Evolutionary conservation across 2,329 filamentous ascomycete species (phyloP).

Genomic region (Calonectria leucothoes): DNA sequence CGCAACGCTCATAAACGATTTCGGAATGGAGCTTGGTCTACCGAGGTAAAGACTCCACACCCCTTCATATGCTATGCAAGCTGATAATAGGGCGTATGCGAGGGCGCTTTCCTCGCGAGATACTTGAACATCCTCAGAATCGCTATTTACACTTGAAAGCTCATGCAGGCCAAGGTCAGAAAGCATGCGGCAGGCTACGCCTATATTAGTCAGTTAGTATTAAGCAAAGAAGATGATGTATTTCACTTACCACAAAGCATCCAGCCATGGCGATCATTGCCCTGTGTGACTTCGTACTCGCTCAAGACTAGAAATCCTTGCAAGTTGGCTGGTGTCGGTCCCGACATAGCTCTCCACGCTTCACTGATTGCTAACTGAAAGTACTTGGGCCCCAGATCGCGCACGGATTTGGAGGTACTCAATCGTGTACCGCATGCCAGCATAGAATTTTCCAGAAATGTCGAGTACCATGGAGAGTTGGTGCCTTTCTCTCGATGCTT

Average conservation of each 20-base stretch:
- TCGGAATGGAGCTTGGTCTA: conserved; percentile 25
- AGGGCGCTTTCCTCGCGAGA: conserved; percentile 1
- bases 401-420: conserved; percentile 24
- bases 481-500: background rate
- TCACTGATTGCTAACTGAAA: conserved; percentile 14
- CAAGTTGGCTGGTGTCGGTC: conserved; percentile 21
- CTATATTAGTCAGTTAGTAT: background rate
- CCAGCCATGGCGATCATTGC: conserved; percentile 24
- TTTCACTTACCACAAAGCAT: conserved; percentile 22
- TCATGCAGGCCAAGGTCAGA: conserved; percentile 27
- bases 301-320: conserved; percentile 23
- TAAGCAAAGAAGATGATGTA: background rate
- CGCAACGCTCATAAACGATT: conserved; percentile 10
- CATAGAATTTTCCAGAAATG: conserved; percentile 24
- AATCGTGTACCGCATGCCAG: conserved; percentile 18
- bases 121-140: background rate
- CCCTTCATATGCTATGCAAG: conserved; percentile 20
- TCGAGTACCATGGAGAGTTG: conserved; percentile 18
- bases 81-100: conserved; percentile 20
- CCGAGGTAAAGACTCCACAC: conserved; percentile 26
- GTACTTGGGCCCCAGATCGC: conserved; percentile 14
- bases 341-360: conserved; percentile 13
- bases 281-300: conserved; percentile 25
- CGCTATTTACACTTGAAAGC: background rate
- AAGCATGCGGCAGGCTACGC: conserved; percentile 23